A percentile compares a stretch with the other conserved stretches of the same genome.
These are phyloP conservation scores for Vachellia collinsii DNA, from an alignment of 306 rosid species.

Conservation along the genomic window DNA sequence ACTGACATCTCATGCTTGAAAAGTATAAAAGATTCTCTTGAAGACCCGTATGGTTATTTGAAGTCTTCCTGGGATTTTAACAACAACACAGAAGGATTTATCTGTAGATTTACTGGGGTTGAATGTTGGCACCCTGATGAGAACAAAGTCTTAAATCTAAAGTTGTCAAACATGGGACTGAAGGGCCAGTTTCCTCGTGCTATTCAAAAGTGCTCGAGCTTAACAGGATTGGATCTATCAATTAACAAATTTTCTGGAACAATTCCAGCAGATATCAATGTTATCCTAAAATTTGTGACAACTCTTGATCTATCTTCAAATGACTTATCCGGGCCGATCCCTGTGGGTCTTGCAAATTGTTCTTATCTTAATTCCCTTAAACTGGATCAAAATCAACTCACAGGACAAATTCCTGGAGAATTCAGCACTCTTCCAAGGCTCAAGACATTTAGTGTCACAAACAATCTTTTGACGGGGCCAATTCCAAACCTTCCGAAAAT, in stretches of 20 bases:
- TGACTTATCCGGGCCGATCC: not conserved
- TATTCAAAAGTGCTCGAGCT: constrained; percentile 9
- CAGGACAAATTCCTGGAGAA: not conserved
- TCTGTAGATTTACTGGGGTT: constrained; percentile 19
- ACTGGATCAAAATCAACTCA: constrained; percentile 1
- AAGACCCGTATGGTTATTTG: constrained; percentile 15
- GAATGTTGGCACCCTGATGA: constrained; percentile 25
- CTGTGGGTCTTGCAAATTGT: not conserved
- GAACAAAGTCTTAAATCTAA: constrained; percentile 16
- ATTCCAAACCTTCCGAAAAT: not conserved
- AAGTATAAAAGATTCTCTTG: not conserved
- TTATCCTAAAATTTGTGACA: not conserved
- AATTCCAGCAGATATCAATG: constrained; percentile 1
- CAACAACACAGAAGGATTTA: constrained; percentile 27
- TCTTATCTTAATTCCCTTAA: constrained; percentile 3
- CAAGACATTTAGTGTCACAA: not conserved
- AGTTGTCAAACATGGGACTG: constrained; percentile 19
- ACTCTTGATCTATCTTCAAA: constrained; percentile 22
- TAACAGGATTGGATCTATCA: constrained; percentile 12
- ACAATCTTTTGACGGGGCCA: constrained; percentile 1
- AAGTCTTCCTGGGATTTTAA: constrained; percentile 6
- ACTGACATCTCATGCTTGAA: constrained; percentile 2
- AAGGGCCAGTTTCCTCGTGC: constrained; percentile 27
- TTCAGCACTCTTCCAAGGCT: not conserved
- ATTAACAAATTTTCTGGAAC: constrained; percentile 10